Conservation (phyloP, 805 yeast species). For the Barnettozyma salicaria region DNA sequence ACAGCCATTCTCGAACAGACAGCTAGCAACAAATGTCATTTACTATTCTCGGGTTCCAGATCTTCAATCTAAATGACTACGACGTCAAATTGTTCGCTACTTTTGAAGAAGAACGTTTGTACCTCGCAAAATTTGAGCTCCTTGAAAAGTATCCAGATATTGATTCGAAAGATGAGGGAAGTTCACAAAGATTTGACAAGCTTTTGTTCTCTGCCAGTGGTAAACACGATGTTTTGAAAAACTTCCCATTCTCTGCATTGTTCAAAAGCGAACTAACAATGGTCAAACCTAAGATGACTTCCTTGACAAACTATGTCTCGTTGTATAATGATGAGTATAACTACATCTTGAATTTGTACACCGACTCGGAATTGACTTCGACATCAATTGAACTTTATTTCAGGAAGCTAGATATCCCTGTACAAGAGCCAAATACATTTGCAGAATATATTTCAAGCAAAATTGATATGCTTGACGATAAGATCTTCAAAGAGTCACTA, state of each 20-base stretch:
- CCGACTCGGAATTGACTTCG: slow-evolving; percentile 9
- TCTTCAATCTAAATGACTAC: slow-evolving; percentile 23
- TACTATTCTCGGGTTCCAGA: slow-evolving; percentile 20
- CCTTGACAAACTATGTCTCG: slow-evolving; percentile 11
- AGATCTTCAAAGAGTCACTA: slow-evolving; percentile 18
- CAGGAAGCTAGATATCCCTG: slow-evolving; percentile 7
- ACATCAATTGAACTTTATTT: slow-evolving; percentile 10
- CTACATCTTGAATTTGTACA: slow-evolving; percentile 19
- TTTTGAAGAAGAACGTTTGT: slow-evolving; percentile 18
- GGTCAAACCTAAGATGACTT: slow-evolving; percentile 11
- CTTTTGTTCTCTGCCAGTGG: slow-evolving; percentile 9
- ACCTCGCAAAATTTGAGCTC: slow-evolving; percentile 19
- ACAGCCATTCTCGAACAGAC: too few relatives aligned
- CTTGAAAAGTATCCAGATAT: slow-evolving; percentile 17
- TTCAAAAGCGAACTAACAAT: slow-evolving; percentile 15
- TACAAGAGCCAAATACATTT: slow-evolving; percentile 6
- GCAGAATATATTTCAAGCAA: slow-evolving; percentile 11
- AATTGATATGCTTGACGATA: slow-evolving; percentile 20
- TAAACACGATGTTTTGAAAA: slow-evolving; percentile 11
- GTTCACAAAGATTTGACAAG: slow-evolving; percentile 21
- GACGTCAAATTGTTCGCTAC: slow-evolving; percentile 20
- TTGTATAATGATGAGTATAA: slow-evolving; percentile 22
- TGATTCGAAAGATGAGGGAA: slow-evolving; percentile 18
- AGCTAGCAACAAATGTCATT: slow-evolving; percentile 13
- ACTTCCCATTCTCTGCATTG: slow-evolving; percentile 22